These are phyloP conservation scores for Eragrostis nindensis DNA, from an alignment of 176 grass and related monocot genomes.

Conservation along the genomic window DNA sequence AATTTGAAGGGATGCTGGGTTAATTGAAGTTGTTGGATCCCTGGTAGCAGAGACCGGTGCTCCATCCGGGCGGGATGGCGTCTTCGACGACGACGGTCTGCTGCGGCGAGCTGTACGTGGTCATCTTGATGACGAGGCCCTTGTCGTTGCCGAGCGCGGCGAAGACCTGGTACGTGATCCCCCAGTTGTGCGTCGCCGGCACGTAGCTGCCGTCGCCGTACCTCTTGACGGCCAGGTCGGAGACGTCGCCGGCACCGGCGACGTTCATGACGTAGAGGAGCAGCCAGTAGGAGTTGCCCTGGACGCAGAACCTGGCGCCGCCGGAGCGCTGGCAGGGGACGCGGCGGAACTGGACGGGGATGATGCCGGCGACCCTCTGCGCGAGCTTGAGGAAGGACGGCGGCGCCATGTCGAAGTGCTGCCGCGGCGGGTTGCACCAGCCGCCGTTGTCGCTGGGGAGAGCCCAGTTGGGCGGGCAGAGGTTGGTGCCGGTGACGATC, in stretches of 20 bases:
- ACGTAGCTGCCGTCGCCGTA: slow-evolving; percentile 9
- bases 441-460: slow-evolving; percentile 56
- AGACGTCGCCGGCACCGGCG: slow-evolving; percentile 59
- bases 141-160: slow-evolving; percentile 1
- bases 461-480: slow-evolving; percentile 72
- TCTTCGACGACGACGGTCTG: slow-evolving; percentile 49
- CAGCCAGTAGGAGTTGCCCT: slow-evolving; percentile 74
- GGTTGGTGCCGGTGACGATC: slow-evolving; percentile 71
- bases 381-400: slow-evolving; percentile 59
- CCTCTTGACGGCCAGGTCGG: slow-evolving; percentile 31
- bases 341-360: slow-evolving; percentile 73
- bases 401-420: slow-evolving; percentile 82
- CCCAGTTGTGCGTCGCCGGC: slow-evolving; percentile 63
- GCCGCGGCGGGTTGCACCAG: slow-evolving; percentile 83
- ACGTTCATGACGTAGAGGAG: slow-evolving; percentile 61
- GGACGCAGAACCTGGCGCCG: slow-evolving; percentile 55
- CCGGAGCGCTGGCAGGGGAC: slow-evolving; percentile 59
- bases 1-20: background rate
- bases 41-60: slow-evolving; percentile 58
- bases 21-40: slow-evolving; percentile 59
- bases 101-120: slow-evolving; percentile 33
- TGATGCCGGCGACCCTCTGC: slow-evolving; percentile 48
- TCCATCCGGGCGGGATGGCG: slow-evolving; percentile 55
- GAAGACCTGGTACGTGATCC: slow-evolving; percentile 59
- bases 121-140: slow-evolving; percentile 50